Evolutionary conservation across 2,329 filamentous ascomycete genomes (phyloP), one percentile per base, ranked within the genome.

Genomic region (Pseudogymnoascus sp.): DNA sequence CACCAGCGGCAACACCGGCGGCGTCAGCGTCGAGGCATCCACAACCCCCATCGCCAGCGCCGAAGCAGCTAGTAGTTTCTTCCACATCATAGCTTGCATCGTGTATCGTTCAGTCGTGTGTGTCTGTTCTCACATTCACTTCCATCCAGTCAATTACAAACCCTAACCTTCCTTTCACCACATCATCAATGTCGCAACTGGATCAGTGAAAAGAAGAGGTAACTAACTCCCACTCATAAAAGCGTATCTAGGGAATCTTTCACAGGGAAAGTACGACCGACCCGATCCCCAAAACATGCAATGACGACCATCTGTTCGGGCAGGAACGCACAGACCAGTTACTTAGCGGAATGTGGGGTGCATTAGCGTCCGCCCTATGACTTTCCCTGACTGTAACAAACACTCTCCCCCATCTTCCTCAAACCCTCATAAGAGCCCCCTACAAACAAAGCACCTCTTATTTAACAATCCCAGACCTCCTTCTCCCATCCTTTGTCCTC

Each of bases 1-100:
- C 64, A 83, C 77, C 64, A 86, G 74, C 7, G 84, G 84, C 43
- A 86, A 70, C 6, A 85, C 82, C 2, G 82, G 81, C 6, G 84
- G 83, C 2, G 79, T 83, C 51, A 86, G 76, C 4, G 77, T 80
- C 34, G 82, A 85, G 57, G 81, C 82, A 68, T 77, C 69, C 68
- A 75, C 77, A 51, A 76, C 63, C 13, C 54, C 60, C 8, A 62
- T 62, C 23, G 66, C 65, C 45, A 66, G 63, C 48, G 67, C 54
- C 65, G 73, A 73, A 51, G 69, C 68, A 65, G 73, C 72, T 1
- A 39, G 23, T 8, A 28, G 0, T 14, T 28, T 51, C 1, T 14
- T 6, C 45, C 45, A 51, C 48, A 54, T 54, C 48, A 31, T 54
- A 2, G 23, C 7, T 4, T 10, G 7, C 23, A 54, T 51, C 2